These are phyloP conservation scores for Ustilago curta DNA, from an alignment of 1,284 basidiomycete species.

Conservation along the genomic window DNA sequence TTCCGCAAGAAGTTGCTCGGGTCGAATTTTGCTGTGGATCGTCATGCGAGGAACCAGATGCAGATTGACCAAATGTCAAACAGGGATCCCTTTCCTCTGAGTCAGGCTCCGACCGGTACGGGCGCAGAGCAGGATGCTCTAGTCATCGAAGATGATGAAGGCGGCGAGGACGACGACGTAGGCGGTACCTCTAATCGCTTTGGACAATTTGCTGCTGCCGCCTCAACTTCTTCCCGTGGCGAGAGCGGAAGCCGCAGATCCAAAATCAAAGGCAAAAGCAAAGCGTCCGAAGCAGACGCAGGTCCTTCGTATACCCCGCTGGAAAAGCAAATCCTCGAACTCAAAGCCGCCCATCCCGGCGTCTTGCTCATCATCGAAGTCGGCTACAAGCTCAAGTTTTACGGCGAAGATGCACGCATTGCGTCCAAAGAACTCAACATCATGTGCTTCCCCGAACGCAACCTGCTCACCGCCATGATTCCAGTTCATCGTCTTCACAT, in stretches of 20 bases:
- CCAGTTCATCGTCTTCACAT: conserved; percentile 84
- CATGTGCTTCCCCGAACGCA: conserved; percentile 78
- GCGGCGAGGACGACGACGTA: conserved; percentile 2
- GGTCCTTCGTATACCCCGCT: conserved; percentile 71
- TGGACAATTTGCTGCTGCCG: conserved; percentile 14
- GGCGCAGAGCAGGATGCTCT: conserved; percentile 12
- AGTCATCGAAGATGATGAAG: conserved; percentile 15
- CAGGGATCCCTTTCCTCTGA: conserved; percentile 15
- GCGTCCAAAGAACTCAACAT: conserved; percentile 86
- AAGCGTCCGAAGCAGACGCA: conserved; percentile 32
- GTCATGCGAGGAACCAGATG: conserved; percentile 36
- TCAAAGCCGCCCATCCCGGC: conserved; percentile 73
- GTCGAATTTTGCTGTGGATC: conserved; percentile 34
- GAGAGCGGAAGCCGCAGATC: conserved; percentile 67
- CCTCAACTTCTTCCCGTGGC: conserved; percentile 10
- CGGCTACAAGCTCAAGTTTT: conserved; percentile 76
- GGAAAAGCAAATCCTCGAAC: conserved; percentile 65
- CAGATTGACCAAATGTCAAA: conserved; percentile 35
- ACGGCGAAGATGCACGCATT: conserved; percentile 88
- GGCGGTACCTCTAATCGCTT: conserved; percentile 22
- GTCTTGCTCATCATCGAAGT: conserved; percentile 84
- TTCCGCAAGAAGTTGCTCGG: conserved; percentile 42
- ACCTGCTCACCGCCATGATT: conserved; percentile 85
- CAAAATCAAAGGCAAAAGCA: conserved; percentile 27
- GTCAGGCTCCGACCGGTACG: not conserved